Evolutionary conservation across 2,329 filamentous ascomycete genomes (phyloP), one percentile per base, ranked within the genome.

Genomic region (Aspergillus pseudoterreus): DNA sequence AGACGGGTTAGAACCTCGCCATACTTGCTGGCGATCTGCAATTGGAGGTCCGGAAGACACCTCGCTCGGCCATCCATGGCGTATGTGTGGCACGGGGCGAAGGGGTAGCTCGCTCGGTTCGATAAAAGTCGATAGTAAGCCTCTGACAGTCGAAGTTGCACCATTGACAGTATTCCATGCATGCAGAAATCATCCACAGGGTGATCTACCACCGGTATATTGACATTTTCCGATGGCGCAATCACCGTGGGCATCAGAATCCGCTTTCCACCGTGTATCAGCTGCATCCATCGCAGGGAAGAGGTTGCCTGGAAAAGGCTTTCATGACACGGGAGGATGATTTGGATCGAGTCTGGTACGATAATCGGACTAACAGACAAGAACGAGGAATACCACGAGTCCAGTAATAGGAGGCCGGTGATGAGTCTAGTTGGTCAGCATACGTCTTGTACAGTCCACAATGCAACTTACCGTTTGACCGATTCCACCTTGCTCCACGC

Each of bases 401-500:
- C 76, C 30, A 73, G 59, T 27, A 76, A 67, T 15, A 78, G 59
- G 15, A 78, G 64, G 4, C 75, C 74, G 14, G 75, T 68, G n/a
- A 78, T 76, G n/a, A 76, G 66, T 30, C 68, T 69, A 21, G 21
- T 22, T 4, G 41, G 45, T 59, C 48, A 63, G 53, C 15, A 17
- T 11, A 22, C n/a, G 32, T 41, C 6, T 9, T 6, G 11, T 12
- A 24, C 24, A 33, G 3, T 4, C 8, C 6, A 36, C 19, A 17
- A 33, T 11, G 9, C 12, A 10, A 44, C 57, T 43, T 54, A 67
- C 67, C 77, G 70, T 59, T 80, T 80, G 0, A 70, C 70, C 43
- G 76, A 79, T 61, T 81, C 78, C 6, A 80, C 70, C 45, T 76
- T 75, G 54, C 74, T 72, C 78, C 78, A 81, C 2, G 75, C 74